Evolutionary conservation across 169 alveolate genomes (phyloP).

Genomic region (Plasmodium cynomolgi): DNA sequence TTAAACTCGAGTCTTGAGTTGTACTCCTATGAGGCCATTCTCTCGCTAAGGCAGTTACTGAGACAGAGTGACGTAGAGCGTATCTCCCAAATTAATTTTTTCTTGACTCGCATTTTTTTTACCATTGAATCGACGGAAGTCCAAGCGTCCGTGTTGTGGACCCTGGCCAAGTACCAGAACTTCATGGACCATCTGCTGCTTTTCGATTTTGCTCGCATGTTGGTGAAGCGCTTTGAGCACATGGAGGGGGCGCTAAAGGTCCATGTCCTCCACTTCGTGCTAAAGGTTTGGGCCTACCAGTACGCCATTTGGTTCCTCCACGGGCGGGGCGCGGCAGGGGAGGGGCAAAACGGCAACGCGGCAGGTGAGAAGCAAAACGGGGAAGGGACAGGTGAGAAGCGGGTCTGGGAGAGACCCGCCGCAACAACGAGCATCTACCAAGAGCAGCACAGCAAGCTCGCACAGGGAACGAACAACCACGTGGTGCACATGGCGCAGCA

Average conservation of each 20-base stretch:
- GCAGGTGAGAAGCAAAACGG: too few relatives aligned
- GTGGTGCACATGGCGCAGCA: not conserved
- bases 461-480: not conserved
- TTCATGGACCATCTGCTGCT: constrained; percentile 13
- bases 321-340: not conserved
- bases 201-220: constrained; percentile 16
- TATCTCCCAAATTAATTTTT: constrained; percentile 1
- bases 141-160: constrained; percentile 32
- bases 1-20: constrained; percentile 5
- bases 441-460: not conserved
- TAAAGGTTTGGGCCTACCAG: constrained; percentile 46
- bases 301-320: not conserved
- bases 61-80: constrained; percentile 7
- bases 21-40: constrained; percentile 35
- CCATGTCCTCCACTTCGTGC: constrained; percentile 35
- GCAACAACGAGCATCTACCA: not conserved
- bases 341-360: not conserved
- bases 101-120: constrained; percentile 20
- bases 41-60: constrained; percentile 24
- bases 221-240: constrained; percentile 4
- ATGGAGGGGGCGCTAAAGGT: not conserved
- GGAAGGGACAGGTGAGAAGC: not conserved
- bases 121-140: constrained; percentile 8
- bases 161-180: constrained; percentile 35
- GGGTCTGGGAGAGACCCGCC: not conserved